These are phyloP conservation scores for Neoboletus magnificus DNA, from an alignment of 768 basidiomycete genomes.

Conservation along the genomic window DNA sequence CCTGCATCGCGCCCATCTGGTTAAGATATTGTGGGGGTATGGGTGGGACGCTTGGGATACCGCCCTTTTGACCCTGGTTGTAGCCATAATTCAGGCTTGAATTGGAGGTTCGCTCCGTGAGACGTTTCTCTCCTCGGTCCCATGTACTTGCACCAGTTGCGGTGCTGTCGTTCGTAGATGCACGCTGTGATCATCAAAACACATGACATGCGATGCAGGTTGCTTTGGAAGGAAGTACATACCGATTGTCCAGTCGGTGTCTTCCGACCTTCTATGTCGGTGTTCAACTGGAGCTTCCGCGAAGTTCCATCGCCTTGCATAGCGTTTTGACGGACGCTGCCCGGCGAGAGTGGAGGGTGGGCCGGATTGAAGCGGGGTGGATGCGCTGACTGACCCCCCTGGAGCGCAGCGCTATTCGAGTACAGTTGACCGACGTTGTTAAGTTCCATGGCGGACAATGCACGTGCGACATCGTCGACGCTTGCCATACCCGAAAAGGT, in stretches of 20 bases:
- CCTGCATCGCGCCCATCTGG: slow-evolving; percentile 40
- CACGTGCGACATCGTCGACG: slow-evolving; percentile 77
- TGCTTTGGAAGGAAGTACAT: slow-evolving; percentile 41
- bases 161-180: slow-evolving; percentile 27
- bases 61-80: slow-evolving; percentile 35
- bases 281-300: slow-evolving; percentile 53
- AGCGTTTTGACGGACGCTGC: slow-evolving; percentile 38
- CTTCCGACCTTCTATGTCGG: slow-evolving; percentile 66
- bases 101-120: slow-evolving; percentile 60
- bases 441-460: slow-evolving; percentile 67
- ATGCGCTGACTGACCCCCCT: slow-evolving; percentile 52
- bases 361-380: slow-evolving; percentile 67
- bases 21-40: slow-evolving; percentile 74
- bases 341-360: slow-evolving; percentile 41
- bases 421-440: slow-evolving; percentile 31
- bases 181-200: slow-evolving; percentile 35
- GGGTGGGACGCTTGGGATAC: slow-evolving; percentile 64
- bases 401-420: slow-evolving; percentile 30
- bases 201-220: slow-evolving; percentile 37
- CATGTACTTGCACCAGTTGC: slow-evolving; percentile 44
- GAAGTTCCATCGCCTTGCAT: slow-evolving; percentile 38
- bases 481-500: slow-evolving; percentile 31
- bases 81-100: slow-evolving; percentile 66
- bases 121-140: slow-evolving; percentile 64
- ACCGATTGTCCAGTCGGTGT: slow-evolving; percentile 54